Conservation (phyloP, 2,329 filamentous ascomycete species). For the Coleophoma cylindrospora region DNA sequence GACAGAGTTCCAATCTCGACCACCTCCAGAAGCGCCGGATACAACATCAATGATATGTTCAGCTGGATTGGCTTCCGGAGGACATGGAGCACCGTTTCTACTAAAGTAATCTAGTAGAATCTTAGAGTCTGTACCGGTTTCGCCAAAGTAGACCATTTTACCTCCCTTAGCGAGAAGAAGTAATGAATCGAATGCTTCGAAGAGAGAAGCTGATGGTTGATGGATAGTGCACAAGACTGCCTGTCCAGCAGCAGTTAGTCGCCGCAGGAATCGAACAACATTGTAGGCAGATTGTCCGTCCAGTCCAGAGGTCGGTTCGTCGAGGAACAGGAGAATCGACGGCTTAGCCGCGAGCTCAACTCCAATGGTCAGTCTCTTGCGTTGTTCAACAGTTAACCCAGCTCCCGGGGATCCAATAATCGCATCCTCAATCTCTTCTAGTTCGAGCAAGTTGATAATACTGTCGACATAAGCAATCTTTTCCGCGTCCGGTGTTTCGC, state of each 20-base stretch:
- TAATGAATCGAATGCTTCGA: constrained; percentile 50
- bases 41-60: constrained; percentile 32
- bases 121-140: constrained; percentile 52
- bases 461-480: constrained; percentile 81
- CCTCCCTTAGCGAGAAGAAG: constrained; percentile 59
- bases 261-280: constrained; percentile 53
- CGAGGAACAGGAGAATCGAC: constrained; percentile 51
- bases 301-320: constrained; percentile 53
- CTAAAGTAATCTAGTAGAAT: constrained; percentile 56
- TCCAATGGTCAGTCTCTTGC: constrained; percentile 54
- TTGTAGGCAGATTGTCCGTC: constrained; percentile 58
- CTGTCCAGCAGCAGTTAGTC: constrained; percentile 46
- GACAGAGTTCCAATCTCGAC: constrained; percentile 62
- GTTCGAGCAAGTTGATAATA: constrained; percentile 55
- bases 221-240: constrained; percentile 47
- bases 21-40: constrained; percentile 40
- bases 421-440: constrained; percentile 59
- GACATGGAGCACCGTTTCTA: constrained; percentile 46
- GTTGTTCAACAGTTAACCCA: constrained; percentile 53
- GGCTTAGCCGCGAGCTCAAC: constrained; percentile 49
- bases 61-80: constrained; percentile 45
- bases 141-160: constrained; percentile 61
- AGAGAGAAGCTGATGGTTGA: constrained; percentile 43
- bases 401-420: constrained; percentile 55
- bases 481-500: constrained; percentile 52